Evolutionary conservation across 1,284 basidiomycete species (phyloP), one percentile per base, ranked within the genome.

Genomic region (Trametes pubescens): DNA sequence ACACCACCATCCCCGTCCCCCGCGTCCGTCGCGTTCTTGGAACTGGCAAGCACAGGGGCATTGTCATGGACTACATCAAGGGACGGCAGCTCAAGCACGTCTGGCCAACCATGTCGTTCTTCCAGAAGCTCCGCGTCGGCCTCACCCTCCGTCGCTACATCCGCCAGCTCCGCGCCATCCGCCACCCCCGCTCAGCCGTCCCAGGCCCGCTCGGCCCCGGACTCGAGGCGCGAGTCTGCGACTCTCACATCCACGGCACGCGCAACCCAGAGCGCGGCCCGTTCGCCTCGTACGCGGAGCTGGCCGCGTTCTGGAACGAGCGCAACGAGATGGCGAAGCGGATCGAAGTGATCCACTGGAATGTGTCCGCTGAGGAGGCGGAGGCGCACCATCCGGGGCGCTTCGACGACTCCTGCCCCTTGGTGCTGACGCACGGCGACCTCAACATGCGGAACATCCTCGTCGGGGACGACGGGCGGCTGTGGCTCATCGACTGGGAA

Each of bases 71-170:
- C 51, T 70, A 69, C 53, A 61, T 74, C 24, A 29, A 60, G 10
- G 73, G 74, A 24, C 32, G 65, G 51, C 56, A 53, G 8, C 66
- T 76, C 16, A 61, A 57, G 10, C 53, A 69, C 5, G 67, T 61
- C 18, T 75, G 75, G 75, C 62, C 68, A 4, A 62, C 59, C 21
- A 55, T 74, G 5, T 61, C 65, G 7, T n/a, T 65, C 34, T 69
- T 65, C 57, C 38, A 43, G 51, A 72, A 69, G 51, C 61, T 76
- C 24, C 51, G 67, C n/a, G 65, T 75, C 32, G 69, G 67, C 1
- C 73, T 70, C 58, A 74, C 68, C 3, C 56, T 75, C 16, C 72
- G 72, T 7, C 51, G 67, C 37, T 76, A 77, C 52, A 47, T 77
- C 18, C 62, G 67, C 10, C 72, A 75, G 43, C 68, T 76, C 26